Evolutionary conservation across 1,284 basidiomycete genomes (phyloP).

Genomic region (Porodaedalea pini): DNA sequence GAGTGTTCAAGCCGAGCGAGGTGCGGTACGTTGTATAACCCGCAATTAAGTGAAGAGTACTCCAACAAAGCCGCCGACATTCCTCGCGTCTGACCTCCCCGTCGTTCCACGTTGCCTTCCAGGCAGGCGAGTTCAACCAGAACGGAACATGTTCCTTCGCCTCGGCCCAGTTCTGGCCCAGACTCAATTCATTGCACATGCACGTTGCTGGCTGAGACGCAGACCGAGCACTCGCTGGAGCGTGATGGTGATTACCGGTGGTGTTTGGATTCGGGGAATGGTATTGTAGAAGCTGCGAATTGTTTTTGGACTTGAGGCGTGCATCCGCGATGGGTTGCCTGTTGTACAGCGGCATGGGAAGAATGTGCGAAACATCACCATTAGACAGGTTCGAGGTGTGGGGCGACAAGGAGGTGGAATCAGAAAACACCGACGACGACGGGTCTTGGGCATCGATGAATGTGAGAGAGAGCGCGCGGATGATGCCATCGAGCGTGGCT

Average conservation of each 20-base stretch:
- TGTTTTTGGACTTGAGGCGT: background rate
- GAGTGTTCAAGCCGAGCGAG: slow-evolving; percentile 38
- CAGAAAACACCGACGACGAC: background rate
- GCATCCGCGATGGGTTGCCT: slow-evolving; percentile 1
- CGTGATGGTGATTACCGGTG: background rate
- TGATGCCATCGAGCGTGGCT: slow-evolving; percentile 60
- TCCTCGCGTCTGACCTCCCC: slow-evolving; percentile 66
- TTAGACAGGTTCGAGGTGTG: slow-evolving; percentile 24
- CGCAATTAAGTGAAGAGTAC: slow-evolving; percentile 55
- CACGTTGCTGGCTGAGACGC: slow-evolving; percentile 34
- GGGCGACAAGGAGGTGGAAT: slow-evolving; percentile 25
- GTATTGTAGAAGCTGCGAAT: slow-evolving; percentile 14
- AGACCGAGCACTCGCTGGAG: slow-evolving; percentile 4
- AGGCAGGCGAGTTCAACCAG: slow-evolving; percentile 62
- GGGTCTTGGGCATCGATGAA: slow-evolving; percentile 37
- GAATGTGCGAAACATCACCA: background rate
- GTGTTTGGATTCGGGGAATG: background rate
- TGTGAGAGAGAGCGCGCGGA: slow-evolving; percentile 56
- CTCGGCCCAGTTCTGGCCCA: slow-evolving; percentile 48
- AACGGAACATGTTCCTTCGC: slow-evolving; percentile 53
- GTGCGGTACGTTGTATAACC: slow-evolving; percentile 59
- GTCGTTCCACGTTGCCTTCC: slow-evolving; percentile 55
- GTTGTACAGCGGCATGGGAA: slow-evolving; percentile 15
- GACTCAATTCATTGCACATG: slow-evolving; percentile 49
- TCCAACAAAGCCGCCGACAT: slow-evolving; percentile 71